Percentiles rank a stretch among this genome's conserved stretches.
These are phyloP conservation scores for Gossypium mustelinum DNA, from an alignment of 345 rosid species.

Conservation along the genomic window DNA sequence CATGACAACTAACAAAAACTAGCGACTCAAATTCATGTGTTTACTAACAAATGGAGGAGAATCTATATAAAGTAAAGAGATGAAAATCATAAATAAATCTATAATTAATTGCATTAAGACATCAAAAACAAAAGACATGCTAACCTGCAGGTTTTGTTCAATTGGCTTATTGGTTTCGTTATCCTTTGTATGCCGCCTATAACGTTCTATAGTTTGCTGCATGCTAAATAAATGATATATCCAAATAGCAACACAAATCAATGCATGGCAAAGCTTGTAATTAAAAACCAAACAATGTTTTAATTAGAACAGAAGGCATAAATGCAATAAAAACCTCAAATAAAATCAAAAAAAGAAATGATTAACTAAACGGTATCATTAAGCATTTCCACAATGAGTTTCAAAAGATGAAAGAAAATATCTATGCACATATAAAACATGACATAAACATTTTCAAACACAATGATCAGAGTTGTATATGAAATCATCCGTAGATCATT, in stretches of 20 bases:
- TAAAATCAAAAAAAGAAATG: too few species aligned
- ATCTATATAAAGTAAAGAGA: too few species aligned
- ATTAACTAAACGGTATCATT: too few species aligned
- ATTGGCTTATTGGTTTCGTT: slow-evolving; percentile 11
- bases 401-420: not conserved
- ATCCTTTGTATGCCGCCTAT: slow-evolving; percentile 26
- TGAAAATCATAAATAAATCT: too few species aligned
- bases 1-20: too few species aligned
- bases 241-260: too few species aligned
- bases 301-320: not conserved
- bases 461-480: not conserved
- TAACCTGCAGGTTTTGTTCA: slow-evolving; percentile 34
- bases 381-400: too few species aligned
- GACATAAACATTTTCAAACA: not conserved
- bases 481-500: not conserved
- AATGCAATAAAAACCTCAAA: not conserved
- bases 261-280: too few species aligned
- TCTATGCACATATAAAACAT: not conserved
- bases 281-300: not conserved
- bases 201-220: slow-evolving; percentile 38
- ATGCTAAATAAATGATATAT: slow-evolving; percentile 24
- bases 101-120: not conserved
- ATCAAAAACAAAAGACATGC: not conserved
- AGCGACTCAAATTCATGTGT: too few species aligned
- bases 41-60: too few species aligned